Evolutionary conservation across 306 rosid species (phyloP), one percentile per base, ranked within the genome.

Genomic region (Urtica urens): DNA sequence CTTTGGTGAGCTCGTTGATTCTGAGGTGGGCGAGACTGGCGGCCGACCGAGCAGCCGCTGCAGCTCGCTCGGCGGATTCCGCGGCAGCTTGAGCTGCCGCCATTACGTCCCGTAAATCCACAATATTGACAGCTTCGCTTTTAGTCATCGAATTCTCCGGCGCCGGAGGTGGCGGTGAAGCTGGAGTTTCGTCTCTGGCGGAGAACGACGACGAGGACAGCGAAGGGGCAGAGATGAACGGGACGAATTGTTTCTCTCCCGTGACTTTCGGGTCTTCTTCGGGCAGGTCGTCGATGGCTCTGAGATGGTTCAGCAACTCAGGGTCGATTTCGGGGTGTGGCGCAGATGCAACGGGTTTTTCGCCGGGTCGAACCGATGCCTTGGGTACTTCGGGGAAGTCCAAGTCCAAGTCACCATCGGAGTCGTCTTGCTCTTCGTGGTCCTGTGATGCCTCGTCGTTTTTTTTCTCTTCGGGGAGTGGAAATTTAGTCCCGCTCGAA

Each of bases 41-140:
- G 0, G 87, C 95, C 10, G 85, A 51, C 52, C 99, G 92, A 65
- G 99, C 99, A 2, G 97, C 84, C 17, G 85, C 78, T 0, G 97
- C 95, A 9, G 97, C 97, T 21, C 78, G 76, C 63, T 90, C 95
- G 17, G 97, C 97, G 13, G 80, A 56, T 53, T 90, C 95, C 9
- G 95, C 95, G 49, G 99, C 99, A 62, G 75, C 71, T 65, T 90
- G 87, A 49, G 99, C 99, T 29, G 99, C 95, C 52, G 86, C 86
- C 66, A 90, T 44, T 49, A 90, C 95, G 55, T 90, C 97, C 65
- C 84, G 82, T 33, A 90, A 58, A 72, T 90, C 75, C 47, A 76
- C 69, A n/a, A n/a, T n/a, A 38, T 67, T 49, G 34, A 53, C 63
- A n/a, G n/a, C n/a, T 27, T 70, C 92, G 10, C 78, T 43, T 57